A percentile compares a stretch with the other conserved stretches of the same genome.
These are phyloP conservation scores for Xylaria sp. DNA, from an alignment of 2,329 filamentous ascomycete species.

Conservation along the genomic window DNA sequence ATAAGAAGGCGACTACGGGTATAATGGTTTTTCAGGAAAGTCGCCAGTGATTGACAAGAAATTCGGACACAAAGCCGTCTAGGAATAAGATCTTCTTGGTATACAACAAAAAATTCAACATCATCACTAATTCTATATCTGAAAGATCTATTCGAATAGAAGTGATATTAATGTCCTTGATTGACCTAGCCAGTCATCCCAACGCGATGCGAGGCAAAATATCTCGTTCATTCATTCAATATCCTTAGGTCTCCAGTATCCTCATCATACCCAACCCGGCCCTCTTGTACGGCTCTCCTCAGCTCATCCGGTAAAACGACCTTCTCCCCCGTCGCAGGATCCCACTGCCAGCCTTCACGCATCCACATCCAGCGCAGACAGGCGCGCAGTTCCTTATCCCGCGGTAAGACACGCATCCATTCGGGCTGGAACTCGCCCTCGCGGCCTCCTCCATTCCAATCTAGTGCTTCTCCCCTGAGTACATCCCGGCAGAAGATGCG, in stretches of 20 bases:
- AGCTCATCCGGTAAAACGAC: constrained; percentile 64
- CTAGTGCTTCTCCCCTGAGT: constrained; percentile 71
- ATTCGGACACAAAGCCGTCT: neutral
- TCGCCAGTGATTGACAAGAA: neutral
- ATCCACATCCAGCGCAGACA: constrained; percentile 94
- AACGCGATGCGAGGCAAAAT: neutral
- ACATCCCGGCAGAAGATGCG: constrained; percentile 91
- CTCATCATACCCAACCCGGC: constrained; percentile 67
- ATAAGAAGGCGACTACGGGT: neutral
- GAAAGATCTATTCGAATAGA: neutral
- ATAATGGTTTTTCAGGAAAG: neutral
- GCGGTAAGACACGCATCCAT: constrained; percentile 86
- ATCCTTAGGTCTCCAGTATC: constrained; percentile 61
- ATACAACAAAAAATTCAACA: neutral
- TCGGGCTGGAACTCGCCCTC: constrained; percentile 77
- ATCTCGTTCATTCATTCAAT: constrained; percentile 39
- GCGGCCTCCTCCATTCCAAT: constrained; percentile 72
- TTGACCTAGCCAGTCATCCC: neutral
- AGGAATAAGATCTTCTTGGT: neutral
- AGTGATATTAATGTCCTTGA: neutral
- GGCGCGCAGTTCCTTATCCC: constrained; percentile 89
- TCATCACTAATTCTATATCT: neutral
- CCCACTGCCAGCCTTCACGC: constrained; percentile 85
- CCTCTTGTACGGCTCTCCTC: constrained; percentile 66
- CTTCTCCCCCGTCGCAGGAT: constrained; percentile 75